Percentiles rank a stretch among this genome's conserved stretches.
These are phyloP conservation scores for Boletus fagicola DNA, from an alignment of 768 basidiomycete genomes.

Conservation along the genomic window DNA sequence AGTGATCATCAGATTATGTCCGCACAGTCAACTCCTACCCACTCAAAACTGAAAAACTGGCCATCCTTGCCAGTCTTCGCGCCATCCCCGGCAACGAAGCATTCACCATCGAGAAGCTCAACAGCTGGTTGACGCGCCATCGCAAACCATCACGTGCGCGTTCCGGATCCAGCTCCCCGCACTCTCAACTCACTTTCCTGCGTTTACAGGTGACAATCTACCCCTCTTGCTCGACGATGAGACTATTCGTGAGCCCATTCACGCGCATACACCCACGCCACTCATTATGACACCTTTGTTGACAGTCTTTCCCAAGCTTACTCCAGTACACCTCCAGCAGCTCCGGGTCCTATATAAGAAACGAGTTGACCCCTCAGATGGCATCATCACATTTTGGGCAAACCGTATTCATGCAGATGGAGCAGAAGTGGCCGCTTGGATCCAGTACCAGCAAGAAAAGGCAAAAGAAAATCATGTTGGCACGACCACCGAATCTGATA, in stretches of 20 bases:
- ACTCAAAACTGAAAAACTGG: constrained; percentile 6
- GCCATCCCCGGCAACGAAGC: constrained; percentile 24
- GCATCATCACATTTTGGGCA: constrained; percentile 30
- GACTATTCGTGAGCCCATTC: constrained; percentile 21
- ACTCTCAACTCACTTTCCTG: not conserved
- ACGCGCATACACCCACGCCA: not conserved
- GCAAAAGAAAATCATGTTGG: constrained; percentile 2
- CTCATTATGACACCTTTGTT: not conserved
- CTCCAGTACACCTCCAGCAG: constrained; percentile 20
- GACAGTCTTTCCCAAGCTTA: constrained; percentile 31
- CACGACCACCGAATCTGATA: constrained; percentile 10
- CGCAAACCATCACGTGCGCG: constrained; percentile 6
- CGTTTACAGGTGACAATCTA: not conserved
- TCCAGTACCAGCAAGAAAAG: constrained; percentile 31
- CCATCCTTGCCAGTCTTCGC: constrained; percentile 13
- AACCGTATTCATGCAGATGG: constrained; percentile 18
- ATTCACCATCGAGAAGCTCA: constrained; percentile 18
- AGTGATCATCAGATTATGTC: constrained; percentile 19
- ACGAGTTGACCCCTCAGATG: constrained; percentile 14
- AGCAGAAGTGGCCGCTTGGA: constrained; percentile 24
- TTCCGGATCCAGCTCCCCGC: too few species aligned
- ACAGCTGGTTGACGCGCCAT: constrained; percentile 24
- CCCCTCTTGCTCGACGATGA: constrained; percentile 23
- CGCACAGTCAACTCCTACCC: constrained; percentile 17
- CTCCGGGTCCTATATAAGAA: constrained; percentile 21